A percentile compares a stretch with the other conserved stretches of the same genome.
phyloP scores from a whole-genome alignment of 441 rosid genomes.

The Metrosideros polymorpha region DNA sequence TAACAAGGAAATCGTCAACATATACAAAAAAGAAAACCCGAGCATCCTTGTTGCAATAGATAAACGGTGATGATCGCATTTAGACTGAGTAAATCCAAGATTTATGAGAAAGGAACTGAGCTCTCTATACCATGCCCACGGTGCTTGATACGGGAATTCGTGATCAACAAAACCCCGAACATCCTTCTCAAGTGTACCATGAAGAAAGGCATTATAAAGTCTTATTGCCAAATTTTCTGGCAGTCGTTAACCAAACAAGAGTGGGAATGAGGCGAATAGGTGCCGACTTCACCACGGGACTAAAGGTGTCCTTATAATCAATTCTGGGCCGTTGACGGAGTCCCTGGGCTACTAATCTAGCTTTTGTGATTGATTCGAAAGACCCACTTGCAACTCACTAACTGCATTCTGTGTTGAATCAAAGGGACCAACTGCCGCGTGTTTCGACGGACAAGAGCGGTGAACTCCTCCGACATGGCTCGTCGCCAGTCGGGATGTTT shows the following conservation, averaged over 20 bases:
- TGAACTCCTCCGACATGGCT: too few species aligned
- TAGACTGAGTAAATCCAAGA: neutral
- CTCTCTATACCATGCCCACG: neutral
- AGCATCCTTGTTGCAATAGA: neutral
- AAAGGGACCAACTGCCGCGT: too few species aligned
- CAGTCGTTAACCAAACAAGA: neutral
- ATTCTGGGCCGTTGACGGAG: too few species aligned
- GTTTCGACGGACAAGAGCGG: too few species aligned
- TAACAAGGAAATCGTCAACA: neutral
- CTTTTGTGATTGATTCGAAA: too few species aligned
- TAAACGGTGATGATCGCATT: neutral
- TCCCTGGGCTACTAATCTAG: too few species aligned
- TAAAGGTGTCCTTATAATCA: too few species aligned
- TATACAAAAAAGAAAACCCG: neutral
- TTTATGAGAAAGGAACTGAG: neutral
- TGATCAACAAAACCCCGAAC: neutral
- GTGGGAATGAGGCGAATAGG: neutral
- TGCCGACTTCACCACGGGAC: neutral
- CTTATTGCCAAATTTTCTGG: neutral
- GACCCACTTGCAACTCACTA: too few species aligned
- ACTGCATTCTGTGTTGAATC: too few species aligned
- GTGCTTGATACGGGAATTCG: neutral
- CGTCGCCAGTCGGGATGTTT: too few species aligned
- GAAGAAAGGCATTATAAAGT: neutral
- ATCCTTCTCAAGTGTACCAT: neutral